Evolutionary conservation across 345 rosid genomes (phyloP).

Genomic region (Eucalyptus erythrocorys): DNA sequence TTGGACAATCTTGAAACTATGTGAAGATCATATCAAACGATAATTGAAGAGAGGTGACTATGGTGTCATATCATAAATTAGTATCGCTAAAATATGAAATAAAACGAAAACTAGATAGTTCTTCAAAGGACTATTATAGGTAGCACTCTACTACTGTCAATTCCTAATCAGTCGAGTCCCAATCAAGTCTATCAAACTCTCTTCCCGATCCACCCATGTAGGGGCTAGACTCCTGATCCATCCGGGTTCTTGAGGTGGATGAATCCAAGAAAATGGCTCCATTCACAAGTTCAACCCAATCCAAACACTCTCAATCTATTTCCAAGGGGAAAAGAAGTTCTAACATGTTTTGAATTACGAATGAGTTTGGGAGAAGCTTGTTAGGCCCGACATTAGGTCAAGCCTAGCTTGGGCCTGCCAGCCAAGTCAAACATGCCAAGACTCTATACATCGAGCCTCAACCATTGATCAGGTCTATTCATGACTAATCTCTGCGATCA

Average conservation of each 20-base stretch:
- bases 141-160: rapidly evolving
- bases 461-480: background rate
- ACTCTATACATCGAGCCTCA: background rate
- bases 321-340: background rate
- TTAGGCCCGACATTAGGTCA: background rate
- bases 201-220: background rate
- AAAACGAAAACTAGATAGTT: background rate
- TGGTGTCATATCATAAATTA: rapidly evolving
- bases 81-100: background rate
- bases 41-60: background rate
- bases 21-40: background rate
- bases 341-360: background rate
- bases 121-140: background rate
- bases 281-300: background rate
- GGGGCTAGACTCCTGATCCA: background rate
- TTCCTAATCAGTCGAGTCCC: rapidly evolving
- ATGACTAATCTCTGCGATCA: background rate
- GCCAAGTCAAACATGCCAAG: background rate
- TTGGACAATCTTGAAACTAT: background rate
- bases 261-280: background rate
- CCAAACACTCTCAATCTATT: background rate
- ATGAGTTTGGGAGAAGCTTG: background rate
- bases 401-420: background rate
- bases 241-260: background rate
- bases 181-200: background rate